A percentile compares a stretch with the other conserved stretches of the same genome.
Evolutionary conservation across 1,139 yeast genomes (phyloP).

Genomic region (Protomyces inundatus): DNA sequence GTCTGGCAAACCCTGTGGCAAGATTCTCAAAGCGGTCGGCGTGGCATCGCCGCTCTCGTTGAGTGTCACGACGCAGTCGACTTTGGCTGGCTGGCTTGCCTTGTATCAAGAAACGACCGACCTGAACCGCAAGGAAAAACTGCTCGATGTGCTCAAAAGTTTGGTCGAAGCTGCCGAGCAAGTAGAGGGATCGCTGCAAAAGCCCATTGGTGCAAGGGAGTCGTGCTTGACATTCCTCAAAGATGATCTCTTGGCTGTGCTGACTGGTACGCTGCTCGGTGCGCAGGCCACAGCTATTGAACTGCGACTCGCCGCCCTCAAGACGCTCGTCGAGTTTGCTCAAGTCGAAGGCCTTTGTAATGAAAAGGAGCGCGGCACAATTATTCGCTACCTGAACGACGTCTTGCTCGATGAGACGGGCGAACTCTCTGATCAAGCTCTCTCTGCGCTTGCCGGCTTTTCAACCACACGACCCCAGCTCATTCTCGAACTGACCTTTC

Average conservation of each 20-base stretch:
- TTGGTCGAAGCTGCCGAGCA: slow-evolving; percentile 44
- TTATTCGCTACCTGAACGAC: slow-evolving; percentile 64
- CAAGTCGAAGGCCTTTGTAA: slow-evolving; percentile 47
- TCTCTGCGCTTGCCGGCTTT: slow-evolving; percentile 53
- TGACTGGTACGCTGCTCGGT: slow-evolving; percentile 59
- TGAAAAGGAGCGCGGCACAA: slow-evolving; percentile 53
- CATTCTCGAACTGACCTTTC: slow-evolving; percentile 57
- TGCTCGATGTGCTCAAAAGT: slow-evolving; percentile 50
- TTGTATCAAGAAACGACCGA: slow-evolving; percentile 39
- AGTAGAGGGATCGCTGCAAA: background rate
- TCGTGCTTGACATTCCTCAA: slow-evolving; percentile 60
- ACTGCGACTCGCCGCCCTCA: slow-evolving; percentile 60
- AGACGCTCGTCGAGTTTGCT: slow-evolving; percentile 56
- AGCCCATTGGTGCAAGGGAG: slow-evolving; percentile 41
- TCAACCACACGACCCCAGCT: slow-evolving; percentile 44
- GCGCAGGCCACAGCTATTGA: slow-evolving; percentile 49
- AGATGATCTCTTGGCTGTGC: slow-evolving; percentile 38
- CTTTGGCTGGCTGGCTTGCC: slow-evolving; percentile 42
- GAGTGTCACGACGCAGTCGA: slow-evolving; percentile 45
- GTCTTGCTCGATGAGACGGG: slow-evolving; percentile 49
- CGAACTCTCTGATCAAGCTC: slow-evolving; percentile 40
- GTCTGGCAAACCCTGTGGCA: slow-evolving; percentile 55
- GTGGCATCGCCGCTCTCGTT: slow-evolving; percentile 45
- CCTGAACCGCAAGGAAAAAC: slow-evolving; percentile 54
- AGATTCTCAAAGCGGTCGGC: slow-evolving; percentile 56